Base-by-base conservation (phyloP, 139 green algal genomes). In the Mychonastes homosphaera region DNA sequence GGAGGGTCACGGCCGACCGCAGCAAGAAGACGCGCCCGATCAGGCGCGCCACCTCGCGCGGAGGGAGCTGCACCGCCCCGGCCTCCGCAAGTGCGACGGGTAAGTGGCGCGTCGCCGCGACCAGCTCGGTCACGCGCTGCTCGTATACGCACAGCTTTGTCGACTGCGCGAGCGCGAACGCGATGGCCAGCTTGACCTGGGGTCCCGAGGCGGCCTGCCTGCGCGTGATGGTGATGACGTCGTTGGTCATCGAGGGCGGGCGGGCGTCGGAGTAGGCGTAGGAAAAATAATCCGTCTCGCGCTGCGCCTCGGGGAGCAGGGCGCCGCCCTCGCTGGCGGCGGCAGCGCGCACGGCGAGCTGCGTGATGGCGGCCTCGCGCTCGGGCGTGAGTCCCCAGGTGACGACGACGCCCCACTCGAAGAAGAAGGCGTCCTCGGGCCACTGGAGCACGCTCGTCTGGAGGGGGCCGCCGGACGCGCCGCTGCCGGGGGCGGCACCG, bases 61-160 rank as follows among this genome's bases (percentile, higher is more conserved):
- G 43, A 0, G 47, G 18, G 47, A 67, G 27, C 23, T 51, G 48
- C 1, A 67, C 59, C 10, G 49, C 53, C 2, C 62, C 62, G 28
- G 56, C 53, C 34, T 16, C 34, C 1, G 62, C 62, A 24, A 69
- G 26, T 10, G 49, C 38, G 18, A 46, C 52, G 19, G 69, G 69
- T 39, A 76, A 33, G 56, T 76, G 78, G 44, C 71, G 79, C 16
- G 76, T 86, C 58, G 68, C 67, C 56, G 81, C 69, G 54, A 94
- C 85, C 52, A 94, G 79, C 52, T 75, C 70, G 28, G 82, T 47
- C 46, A 91, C 84, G 2, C 85, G 74, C 54, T 82, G 74, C 73
- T 94, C 85, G 55, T 90, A 90, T 47, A 91, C 69, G n/a, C 55
- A 77, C 51, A 94, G 72, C 72, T 91, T 94, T 39, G 76, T 88